A percentile compares a stretch with the other conserved stretches of the same genome.
phyloP scores from a whole-genome alignment of 139 green algal genomes.

The Penium margaritaceum region DNA sequence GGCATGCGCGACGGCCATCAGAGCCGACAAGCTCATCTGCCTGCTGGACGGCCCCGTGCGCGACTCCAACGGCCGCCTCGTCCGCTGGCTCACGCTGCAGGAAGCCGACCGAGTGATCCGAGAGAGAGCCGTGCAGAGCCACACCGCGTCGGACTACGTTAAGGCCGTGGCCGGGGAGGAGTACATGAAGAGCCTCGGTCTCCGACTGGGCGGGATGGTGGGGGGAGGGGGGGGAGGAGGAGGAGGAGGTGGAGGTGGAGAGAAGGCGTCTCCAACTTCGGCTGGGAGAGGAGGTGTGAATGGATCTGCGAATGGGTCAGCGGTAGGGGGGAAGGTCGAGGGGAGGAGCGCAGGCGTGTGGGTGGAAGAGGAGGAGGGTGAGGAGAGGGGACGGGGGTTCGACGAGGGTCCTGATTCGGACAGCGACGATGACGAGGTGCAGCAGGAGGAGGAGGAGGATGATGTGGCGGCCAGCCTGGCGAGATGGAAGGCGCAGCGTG shows the following conservation, averaged over 20 bases:
- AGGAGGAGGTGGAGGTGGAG: too few relatives aligned
- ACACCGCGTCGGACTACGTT: background rate
- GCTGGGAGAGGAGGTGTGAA: too few relatives aligned
- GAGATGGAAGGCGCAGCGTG: background rate
- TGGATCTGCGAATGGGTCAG: too few relatives aligned
- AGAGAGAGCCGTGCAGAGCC: background rate
- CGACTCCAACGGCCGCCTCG: slow-evolving; percentile 8
- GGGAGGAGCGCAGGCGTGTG: too few relatives aligned
- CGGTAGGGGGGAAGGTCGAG: too few relatives aligned
- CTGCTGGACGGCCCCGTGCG: slow-evolving; percentile 44
- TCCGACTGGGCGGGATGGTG: slow-evolving; percentile 9
- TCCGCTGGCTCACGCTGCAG: slow-evolving; percentile 22
- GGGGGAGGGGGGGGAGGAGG: background rate
- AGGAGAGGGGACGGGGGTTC: too few relatives aligned
- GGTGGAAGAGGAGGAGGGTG: too few relatives aligned
- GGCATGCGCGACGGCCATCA: slow-evolving; percentile 58
- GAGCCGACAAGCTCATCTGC: slow-evolving; percentile 88
- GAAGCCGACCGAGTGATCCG: slow-evolving; percentile 21
- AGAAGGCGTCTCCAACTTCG: too few relatives aligned
- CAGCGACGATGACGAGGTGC: too few relatives aligned
- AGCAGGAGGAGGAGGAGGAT: too few relatives aligned
- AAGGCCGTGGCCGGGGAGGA: background rate
- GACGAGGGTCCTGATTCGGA: too few relatives aligned
- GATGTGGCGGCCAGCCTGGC: background rate
- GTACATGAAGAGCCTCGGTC: slow-evolving; percentile 1